Evolutionary conservation across 805 yeast genomes (phyloP).

Genomic region (Ogataea henricii): DNA sequence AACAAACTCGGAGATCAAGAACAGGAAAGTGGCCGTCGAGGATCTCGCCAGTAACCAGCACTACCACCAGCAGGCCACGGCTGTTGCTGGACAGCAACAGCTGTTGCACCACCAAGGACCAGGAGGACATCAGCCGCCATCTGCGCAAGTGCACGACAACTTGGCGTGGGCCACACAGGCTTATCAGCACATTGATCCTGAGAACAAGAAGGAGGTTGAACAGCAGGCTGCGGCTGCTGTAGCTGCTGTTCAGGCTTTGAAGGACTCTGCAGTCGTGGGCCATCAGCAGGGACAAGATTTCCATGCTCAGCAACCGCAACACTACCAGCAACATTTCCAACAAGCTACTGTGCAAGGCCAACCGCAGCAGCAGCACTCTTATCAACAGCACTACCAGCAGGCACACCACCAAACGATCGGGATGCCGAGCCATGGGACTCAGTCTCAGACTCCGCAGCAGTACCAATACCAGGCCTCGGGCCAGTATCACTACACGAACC

Average conservation of each 20-base stretch:
- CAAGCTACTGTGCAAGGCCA: slow-evolving; percentile 12
- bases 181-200: slow-evolving; percentile 23
- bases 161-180: slow-evolving; percentile 26
- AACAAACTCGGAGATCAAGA: slow-evolving; percentile 28
- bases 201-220: slow-evolving; percentile 26
- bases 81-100: slow-evolving; percentile 13
- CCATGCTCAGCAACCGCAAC: slow-evolving; percentile 13
- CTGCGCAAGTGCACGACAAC: slow-evolving; percentile 21
- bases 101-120: slow-evolving; percentile 15
- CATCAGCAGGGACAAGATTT: slow-evolving; percentile 11
- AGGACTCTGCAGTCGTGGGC: slow-evolving; percentile 20
- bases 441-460: slow-evolving; percentile 9
- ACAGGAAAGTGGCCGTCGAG: slow-evolving; percentile 28
- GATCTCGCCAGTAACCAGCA: slow-evolving; percentile 20
- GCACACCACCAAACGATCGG: slow-evolving; percentile 12
- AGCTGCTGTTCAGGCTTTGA: slow-evolving; percentile 30
- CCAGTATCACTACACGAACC: slow-evolving; percentile 15
- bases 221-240: slow-evolving; percentile 30
- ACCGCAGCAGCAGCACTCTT: slow-evolving; percentile 12
- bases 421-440: slow-evolving; percentile 3
- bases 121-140: slow-evolving; percentile 12
- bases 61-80: slow-evolving; percentile 13
- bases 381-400: slow-evolving; percentile 15
- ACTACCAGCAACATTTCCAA: slow-evolving; percentile 11
- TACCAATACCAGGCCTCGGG: slow-evolving; percentile 13